Evolutionary conservation across 805 yeast genomes (phyloP), one percentile per base, ranked within the genome.

Genomic region (Metschnikowia henanensis): DNA sequence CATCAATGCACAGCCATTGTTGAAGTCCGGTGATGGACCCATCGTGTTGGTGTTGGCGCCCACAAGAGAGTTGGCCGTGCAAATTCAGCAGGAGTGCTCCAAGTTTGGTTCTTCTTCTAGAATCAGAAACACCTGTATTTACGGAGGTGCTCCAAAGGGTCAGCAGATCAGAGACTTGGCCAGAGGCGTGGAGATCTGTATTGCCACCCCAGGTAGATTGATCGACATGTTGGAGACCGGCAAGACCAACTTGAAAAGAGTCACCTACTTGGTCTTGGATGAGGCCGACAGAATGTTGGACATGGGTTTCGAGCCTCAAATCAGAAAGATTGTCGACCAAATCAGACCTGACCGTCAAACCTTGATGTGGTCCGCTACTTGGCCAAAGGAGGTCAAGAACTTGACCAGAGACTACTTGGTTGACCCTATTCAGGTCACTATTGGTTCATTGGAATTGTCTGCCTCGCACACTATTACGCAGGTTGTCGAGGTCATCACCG

Each of bases 281-380:
- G 99, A 94, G 81, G 99, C 99, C 62, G 99, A 94, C 73, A 87
- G 99, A 79, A 94, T 94, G 99, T 82, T 94, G 74, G 99, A 94
- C 77, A 94, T 94, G 99, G 99, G 99, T 69, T 94, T 94, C 70
- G 99, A 94, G 78, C 98, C 98, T 57, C 98, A 92, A 80, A 94
- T 94, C 70, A 84, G 99, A 79, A 92, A 92, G 75, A 94, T 94
- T 70, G 92, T 94, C 56, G 91, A 85, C 60, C 98, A 92, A 79
- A 94, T 94, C 66, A 87, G 99, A 77, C 99, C 99, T 50, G 99
- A 94, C 70, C 90, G 98, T 79, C 99, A 94, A 76, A 94, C 99
- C 49, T 79, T 92, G 60, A 89, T 94, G 97, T 94, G 98, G 98
- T 92, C 98, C 51, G 99, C 99, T 57, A 94, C 99, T 44, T 94